phyloP scores from a whole-genome alignment of 2,329 filamentous ascomycete species.

The Microthyrium microscopicum region DNA sequence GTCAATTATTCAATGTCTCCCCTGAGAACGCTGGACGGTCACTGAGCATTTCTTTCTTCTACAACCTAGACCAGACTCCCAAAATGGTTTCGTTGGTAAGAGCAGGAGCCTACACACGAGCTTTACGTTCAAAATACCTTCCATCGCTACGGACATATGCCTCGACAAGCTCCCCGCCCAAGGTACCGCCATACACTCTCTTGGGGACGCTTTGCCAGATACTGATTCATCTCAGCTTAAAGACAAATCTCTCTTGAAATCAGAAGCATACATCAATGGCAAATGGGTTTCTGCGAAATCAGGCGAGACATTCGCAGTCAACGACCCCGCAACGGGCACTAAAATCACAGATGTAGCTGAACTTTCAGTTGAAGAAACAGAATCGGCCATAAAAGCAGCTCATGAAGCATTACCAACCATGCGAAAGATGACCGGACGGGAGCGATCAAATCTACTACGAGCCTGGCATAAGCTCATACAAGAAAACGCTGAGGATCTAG shows the following conservation, averaged over 20 bases:
- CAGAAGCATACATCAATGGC: constrained; percentile 75
- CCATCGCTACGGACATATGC: too few relatives aligned
- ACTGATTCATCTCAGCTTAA: too few relatives aligned
- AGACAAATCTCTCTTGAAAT: constrained; percentile 54
- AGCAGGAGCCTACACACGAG: too few relatives aligned
- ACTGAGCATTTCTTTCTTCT: too few relatives aligned
- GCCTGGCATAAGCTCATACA: constrained; percentile 71
- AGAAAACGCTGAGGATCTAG: constrained; percentile 64
- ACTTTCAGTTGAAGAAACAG: constrained; percentile 61
- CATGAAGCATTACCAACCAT: constrained; percentile 57
- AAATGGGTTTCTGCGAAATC: constrained; percentile 78
- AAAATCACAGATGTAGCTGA: constrained; percentile 74
- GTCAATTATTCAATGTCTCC: too few relatives aligned
- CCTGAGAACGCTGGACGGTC: too few relatives aligned
- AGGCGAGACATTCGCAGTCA: constrained; percentile 78
- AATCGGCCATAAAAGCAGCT: constrained; percentile 71
- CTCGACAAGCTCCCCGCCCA: too few relatives aligned
- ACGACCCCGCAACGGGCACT: constrained; percentile 69
- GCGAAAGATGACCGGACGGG: constrained; percentile 53
- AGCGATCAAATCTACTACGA: constrained; percentile 56
- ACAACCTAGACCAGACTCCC: too few relatives aligned
- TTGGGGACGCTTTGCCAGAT: too few relatives aligned
- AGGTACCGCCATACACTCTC: neutral
- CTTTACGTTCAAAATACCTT: too few relatives aligned
- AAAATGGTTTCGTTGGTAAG: too few relatives aligned